Base-by-base conservation (phyloP, 331 rosid genomes). In the Rosa hybrid region DNA sequence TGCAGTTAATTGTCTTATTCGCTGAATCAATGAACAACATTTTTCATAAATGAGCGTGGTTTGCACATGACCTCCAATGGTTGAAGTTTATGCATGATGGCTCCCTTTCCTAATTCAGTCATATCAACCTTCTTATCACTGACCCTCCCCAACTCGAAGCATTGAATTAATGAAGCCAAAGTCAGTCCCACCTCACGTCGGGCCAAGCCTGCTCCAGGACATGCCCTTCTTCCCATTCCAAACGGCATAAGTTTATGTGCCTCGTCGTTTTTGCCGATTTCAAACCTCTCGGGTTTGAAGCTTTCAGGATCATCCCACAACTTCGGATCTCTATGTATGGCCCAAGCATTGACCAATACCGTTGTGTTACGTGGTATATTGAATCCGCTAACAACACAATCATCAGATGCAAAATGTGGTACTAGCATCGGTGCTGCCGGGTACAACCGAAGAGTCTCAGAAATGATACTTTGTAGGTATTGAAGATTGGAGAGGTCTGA, bases 261-360 rank as follows among this genome's bases (percentile, higher is more conserved):
- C 7, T 42, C 82, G 1, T 17, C 5, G 42, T 77, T 54, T 7
- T 6, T 54, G 41, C 72, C 81, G 7, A 10, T 42, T 21, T 64
- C 34, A 38, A 71, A 53, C 12, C 85, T 67, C 30, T 82, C 85
- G 1, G 85, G 82, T 44, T 27, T 77, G 41, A 82, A 82, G 48
- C 42, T 69, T 12, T 44, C 12, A 4, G 74, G 68, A 6, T 77
- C 79, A 6, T 72, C 63, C 85, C 85, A 82, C 20, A 71, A 6
- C 11, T 77, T 42, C 5, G 82, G 75, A 21, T 82, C 81, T 20
- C 85, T 77, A 8, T 82, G 82, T 18, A 82, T 82, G 85, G 73
- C 67, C 85, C 85, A 82, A 2, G 81, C 85, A 39, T 82, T 82
- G 57, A 82, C 23, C 16, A 82, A 18, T 13, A 77, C 68, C 12